Evolutionary conservation across 345 rosid genomes (phyloP).

Genomic region (Laguncularia racemosa): DNA sequence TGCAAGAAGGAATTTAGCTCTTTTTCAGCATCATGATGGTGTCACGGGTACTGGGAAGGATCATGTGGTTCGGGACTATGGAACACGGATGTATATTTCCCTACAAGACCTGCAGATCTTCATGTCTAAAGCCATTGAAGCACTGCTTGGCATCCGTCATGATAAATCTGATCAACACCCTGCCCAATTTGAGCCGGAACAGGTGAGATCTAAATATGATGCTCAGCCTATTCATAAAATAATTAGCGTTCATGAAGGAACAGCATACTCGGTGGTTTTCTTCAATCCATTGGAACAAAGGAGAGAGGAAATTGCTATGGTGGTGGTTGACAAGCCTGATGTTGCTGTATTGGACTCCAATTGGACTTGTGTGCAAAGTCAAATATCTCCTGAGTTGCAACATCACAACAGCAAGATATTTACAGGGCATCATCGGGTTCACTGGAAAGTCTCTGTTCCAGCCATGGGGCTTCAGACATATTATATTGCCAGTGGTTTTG

Average conservation of each 20-base stretch:
- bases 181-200: slow-evolving; percentile 74
- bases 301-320: slow-evolving; percentile 75
- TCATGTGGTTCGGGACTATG: slow-evolving; percentile 92
- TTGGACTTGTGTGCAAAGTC: slow-evolving; percentile 89
- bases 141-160: slow-evolving; percentile 71
- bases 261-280: slow-evolving; percentile 64
- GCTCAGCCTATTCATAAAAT: slow-evolving; percentile 69
- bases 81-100: slow-evolving; percentile 86
- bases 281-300: slow-evolving; percentile 86
- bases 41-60: slow-evolving; percentile 95
- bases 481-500: slow-evolving; percentile 72
- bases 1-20: slow-evolving; percentile 95
- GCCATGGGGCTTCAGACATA: slow-evolving; percentile 87
- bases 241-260: slow-evolving; percentile 61
- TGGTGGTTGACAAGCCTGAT: slow-evolving; percentile 65
- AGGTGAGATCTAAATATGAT: slow-evolving; percentile 75
- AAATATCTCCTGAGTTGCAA: slow-evolving; percentile 86
- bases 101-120: slow-evolving; percentile 83
- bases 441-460: slow-evolving; percentile 92
- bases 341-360: slow-evolving; percentile 75
- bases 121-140: slow-evolving; percentile 94
- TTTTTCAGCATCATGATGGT: slow-evolving; percentile 99
- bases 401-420: slow-evolving; percentile 61
- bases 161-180: slow-evolving; percentile 73
- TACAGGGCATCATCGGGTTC: slow-evolving; percentile 76